Conservation (phyloP, 345 rosid genomes). For the Abelmoschus esculentus region DNA sequence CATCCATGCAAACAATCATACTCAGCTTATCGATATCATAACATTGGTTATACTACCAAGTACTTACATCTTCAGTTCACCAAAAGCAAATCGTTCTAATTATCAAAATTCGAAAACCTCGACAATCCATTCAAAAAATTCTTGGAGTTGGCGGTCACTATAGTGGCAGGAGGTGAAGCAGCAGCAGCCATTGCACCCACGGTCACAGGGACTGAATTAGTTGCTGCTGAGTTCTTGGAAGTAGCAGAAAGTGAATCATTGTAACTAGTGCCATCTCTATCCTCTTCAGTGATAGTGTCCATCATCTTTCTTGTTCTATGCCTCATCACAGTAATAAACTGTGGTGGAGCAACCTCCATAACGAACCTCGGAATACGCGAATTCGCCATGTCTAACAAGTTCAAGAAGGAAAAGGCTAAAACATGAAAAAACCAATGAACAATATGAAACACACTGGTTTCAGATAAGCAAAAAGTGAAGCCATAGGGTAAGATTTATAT, state of each 20-base stretch:
- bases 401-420: not conserved
- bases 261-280: conserved; percentile 32
- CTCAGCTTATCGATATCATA: not conserved
- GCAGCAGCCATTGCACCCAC: not conserved
- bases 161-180: conserved; percentile 10
- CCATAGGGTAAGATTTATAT: conserved; percentile 18
- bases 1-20: no score
- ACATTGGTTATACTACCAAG: not conserved
- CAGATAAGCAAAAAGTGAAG: conserved; percentile 14
- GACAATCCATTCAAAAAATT: conserved; percentile 27
- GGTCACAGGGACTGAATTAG: not conserved
- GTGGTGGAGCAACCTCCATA: conserved; percentile 86
- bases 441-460: conserved; percentile 3
- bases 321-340: conserved; percentile 58
- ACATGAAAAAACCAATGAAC: not conserved
- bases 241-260: conserved; percentile 29
- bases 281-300: conserved; percentile 84
- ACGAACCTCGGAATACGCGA: conserved; percentile 55
- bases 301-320: conserved; percentile 51
- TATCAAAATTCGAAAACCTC: conserved; percentile 23
- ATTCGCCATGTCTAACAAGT: conserved; percentile 43
- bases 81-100: conserved; percentile 11
- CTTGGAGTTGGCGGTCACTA: conserved; percentile 14
- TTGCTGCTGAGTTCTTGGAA: conserved; percentile 17
- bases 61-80: not conserved